These are phyloP conservation scores for Psilocybe azurescens DNA, from an alignment of 768 basidiomycete species.

Conservation along the genomic window DNA sequence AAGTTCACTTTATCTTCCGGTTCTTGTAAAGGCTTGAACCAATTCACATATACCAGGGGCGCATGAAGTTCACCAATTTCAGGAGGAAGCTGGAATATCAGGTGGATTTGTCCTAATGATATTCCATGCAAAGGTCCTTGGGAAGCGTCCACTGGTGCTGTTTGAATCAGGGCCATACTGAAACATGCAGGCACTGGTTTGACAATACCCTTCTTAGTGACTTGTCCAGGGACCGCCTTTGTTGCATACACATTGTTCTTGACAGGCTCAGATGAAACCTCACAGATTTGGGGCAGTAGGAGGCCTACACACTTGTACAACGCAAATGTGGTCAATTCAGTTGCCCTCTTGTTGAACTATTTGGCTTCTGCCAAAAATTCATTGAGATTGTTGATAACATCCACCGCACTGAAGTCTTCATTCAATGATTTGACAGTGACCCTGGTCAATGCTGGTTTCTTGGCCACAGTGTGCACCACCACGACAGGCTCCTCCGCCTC, in stretches of 20 bases:
- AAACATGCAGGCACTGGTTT: slow-evolving; percentile 1
- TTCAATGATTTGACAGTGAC: not conserved
- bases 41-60: slow-evolving; percentile 17
- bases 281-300: not conserved
- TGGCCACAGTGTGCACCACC: not conserved
- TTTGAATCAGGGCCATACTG: slow-evolving; percentile 11
- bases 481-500: not conserved
- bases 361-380: not conserved
- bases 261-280: slow-evolving; percentile 1
- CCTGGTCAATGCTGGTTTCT: not conserved
- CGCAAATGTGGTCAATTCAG: not conserved
- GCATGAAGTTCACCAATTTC: no score
- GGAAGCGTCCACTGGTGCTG: no score
- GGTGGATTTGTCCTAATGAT: slow-evolving; percentile 18
- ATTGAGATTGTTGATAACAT: not conserved
- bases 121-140: no score
- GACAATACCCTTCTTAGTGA: slow-evolving; percentile 12
- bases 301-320: slow-evolving; percentile 4
- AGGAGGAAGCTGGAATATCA: not conserved
- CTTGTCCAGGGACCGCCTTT: not conserved
- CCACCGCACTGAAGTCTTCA: not conserved
- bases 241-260: not conserved
- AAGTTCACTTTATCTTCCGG: not conserved
- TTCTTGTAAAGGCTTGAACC: slow-evolving; percentile 14
- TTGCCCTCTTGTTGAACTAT: not conserved